Conservation (phyloP, 140 eudicot species). For the Oenanthe javanica region DNA sequence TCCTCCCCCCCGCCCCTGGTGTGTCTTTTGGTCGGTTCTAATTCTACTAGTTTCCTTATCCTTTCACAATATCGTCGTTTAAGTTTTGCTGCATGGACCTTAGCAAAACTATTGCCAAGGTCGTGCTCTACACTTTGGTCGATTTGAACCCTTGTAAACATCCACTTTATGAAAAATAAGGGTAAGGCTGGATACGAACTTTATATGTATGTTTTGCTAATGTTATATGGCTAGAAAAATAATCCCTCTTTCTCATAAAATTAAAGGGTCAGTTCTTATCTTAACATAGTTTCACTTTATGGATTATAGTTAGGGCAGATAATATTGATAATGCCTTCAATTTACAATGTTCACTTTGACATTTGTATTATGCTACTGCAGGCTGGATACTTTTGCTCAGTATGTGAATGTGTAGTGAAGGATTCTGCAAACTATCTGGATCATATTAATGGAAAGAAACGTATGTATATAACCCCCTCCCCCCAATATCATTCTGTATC, state of each 20-base stretch:
- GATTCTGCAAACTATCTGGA: constrained; percentile 98
- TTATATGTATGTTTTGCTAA: neutral
- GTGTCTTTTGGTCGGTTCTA: neutral
- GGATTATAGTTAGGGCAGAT: neutral
- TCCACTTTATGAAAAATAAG: neutral
- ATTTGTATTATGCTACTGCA: constrained; percentile 30
- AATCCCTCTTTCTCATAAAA: neutral
- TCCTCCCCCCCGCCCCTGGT: too few relatives aligned
- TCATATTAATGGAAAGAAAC: constrained; percentile 97
- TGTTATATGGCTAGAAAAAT: neutral
- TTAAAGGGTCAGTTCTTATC: neutral
- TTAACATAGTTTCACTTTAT: neutral
- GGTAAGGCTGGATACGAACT: neutral
- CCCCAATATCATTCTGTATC: neutral
- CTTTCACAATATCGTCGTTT: neutral
- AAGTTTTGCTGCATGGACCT: neutral
- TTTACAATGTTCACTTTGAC: neutral
- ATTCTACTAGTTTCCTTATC: neutral
- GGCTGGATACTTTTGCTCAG: constrained; percentile 98
- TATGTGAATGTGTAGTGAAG: constrained; percentile 98
- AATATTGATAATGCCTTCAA: neutral
- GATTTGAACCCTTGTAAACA: neutral
- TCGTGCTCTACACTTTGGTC: neutral
- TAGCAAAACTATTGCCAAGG: neutral
- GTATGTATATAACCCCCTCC: constrained; percentile 34